These are phyloP conservation scores for Ganoderma lucidum DNA, from an alignment of 1,284 basidiomycete species.

Conservation along the genomic window DNA sequence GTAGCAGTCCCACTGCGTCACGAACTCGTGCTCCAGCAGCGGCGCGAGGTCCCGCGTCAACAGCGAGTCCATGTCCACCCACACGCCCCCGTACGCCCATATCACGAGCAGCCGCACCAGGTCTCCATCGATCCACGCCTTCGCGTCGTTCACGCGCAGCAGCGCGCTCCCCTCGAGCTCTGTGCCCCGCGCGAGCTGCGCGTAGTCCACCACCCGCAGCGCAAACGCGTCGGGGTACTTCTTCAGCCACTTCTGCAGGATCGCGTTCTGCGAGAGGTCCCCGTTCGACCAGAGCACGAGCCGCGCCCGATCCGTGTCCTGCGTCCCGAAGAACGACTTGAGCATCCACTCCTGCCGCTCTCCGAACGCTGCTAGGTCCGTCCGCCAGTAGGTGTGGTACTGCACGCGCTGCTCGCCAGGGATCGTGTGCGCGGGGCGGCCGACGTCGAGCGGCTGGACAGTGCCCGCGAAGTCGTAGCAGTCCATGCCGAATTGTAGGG, in stretches of 20 bases:
- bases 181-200: constrained; percentile 75
- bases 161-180: constrained; percentile 70
- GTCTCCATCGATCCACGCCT: constrained; percentile 95
- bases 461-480: constrained; percentile 85
- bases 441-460: constrained; percentile 25
- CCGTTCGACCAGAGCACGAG: constrained; percentile 92
- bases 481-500: constrained; percentile 79
- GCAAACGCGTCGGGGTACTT: constrained; percentile 77
- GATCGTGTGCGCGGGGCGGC: constrained; percentile 11
- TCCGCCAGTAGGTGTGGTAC: constrained; percentile 92
- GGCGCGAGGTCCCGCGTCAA: constrained; percentile 85
- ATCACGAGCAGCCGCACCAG: constrained; percentile 84
- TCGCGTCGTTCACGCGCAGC: constrained; percentile 69
- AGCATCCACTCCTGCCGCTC: constrained; percentile 88
- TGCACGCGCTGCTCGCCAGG: constrained; percentile 57
- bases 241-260: constrained; percentile 67
- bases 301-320: constrained; percentile 68
- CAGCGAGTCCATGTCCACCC: constrained; percentile 96
- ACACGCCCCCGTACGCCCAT: constrained; percentile 91
- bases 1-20: constrained; percentile 97
- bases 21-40: constrained; percentile 90
- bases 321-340: constrained; percentile 91
- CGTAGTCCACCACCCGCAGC: constrained; percentile 73
- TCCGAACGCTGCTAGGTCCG: constrained; percentile 81
- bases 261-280: constrained; percentile 65